Conservation (phyloP, 495 filamentous ascomycete genomes). For the Penicillium antarcticum region DNA sequence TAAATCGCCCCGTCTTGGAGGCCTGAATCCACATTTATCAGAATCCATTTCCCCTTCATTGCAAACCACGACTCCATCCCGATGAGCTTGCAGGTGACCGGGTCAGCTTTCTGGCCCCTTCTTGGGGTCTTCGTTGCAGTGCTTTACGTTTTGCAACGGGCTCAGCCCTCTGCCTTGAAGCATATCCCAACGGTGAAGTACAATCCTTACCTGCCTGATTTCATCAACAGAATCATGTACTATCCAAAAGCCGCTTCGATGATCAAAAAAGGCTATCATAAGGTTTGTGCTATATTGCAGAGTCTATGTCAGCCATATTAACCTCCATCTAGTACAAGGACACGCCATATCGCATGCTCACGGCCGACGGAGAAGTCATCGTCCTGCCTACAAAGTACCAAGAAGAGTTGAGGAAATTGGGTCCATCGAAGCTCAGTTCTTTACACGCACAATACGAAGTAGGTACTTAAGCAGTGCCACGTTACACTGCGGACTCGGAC, state of each 20-base stretch:
- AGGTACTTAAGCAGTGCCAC: not conserved
- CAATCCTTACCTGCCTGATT: slow-evolving; percentile 18
- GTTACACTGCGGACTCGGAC: not conserved
- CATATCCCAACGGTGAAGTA: slow-evolving; percentile 27
- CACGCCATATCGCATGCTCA: slow-evolving; percentile 29
- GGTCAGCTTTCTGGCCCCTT: slow-evolving; percentile 7
- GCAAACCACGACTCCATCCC: not conserved
- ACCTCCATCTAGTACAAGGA: slow-evolving; percentile 22
- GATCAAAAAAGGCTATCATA: slow-evolving; percentile 27
- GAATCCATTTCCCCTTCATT: not conserved
- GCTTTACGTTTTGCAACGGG: slow-evolving; percentile 6
- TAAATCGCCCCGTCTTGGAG: not conserved
- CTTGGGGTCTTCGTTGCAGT: slow-evolving; percentile 6
- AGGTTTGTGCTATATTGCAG: slow-evolving; percentile 8
- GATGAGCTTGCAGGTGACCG: slow-evolving; percentile 2
- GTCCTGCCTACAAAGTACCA: slow-evolving; percentile 31
- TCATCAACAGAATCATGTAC: slow-evolving; percentile 28
- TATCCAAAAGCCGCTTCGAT: slow-evolving; percentile 17
- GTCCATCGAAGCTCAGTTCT: slow-evolving; percentile 19
- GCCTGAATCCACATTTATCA: not conserved
- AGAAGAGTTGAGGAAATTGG: slow-evolving; percentile 20
- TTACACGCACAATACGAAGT: slow-evolving; percentile 30
- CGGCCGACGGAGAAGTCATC: slow-evolving; percentile 31
- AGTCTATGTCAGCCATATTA: not conserved
- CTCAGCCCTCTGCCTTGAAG: slow-evolving; percentile 3